phyloP scores from a whole-genome alignment of 768 basidiomycete species.

The Antrodiella citrinella region DNA sequence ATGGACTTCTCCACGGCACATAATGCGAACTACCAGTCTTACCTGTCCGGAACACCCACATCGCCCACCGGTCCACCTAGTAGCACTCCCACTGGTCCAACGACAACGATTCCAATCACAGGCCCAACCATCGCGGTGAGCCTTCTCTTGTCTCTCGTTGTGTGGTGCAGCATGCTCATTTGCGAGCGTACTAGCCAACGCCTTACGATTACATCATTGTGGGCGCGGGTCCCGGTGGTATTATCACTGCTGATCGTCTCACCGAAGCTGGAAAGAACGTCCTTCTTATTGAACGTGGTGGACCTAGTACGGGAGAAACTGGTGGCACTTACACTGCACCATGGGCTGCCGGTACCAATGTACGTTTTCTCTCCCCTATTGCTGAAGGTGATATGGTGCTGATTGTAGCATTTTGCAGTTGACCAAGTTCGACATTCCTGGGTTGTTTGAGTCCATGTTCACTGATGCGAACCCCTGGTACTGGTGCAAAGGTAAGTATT shows the following conservation, averaged over 20 bases:
- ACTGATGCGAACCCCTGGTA: slow-evolving; percentile 46
- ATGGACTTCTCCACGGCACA: slow-evolving; percentile 41
- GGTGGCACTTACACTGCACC: slow-evolving; percentile 48
- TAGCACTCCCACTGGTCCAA: slow-evolving; percentile 23
- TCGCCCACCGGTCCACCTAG: slow-evolving; percentile 4
- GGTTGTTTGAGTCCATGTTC: slow-evolving; percentile 62
- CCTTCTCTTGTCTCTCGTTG: too few relatives aligned
- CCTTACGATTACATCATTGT: slow-evolving; percentile 47
- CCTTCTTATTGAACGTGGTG: slow-evolving; percentile 54
- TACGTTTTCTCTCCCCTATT: slow-evolving; percentile 15
- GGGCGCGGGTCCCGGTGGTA: slow-evolving; percentile 50
- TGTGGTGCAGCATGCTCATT: too few relatives aligned
- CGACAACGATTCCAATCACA: slow-evolving; percentile 25
- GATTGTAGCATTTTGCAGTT: too few relatives aligned
- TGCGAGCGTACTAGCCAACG: slow-evolving; percentile 25
- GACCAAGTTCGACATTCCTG: slow-evolving; percentile 61
- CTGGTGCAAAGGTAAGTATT: slow-evolving; percentile 50
- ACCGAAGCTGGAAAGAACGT: slow-evolving; percentile 59
- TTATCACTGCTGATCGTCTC: slow-evolving; percentile 50
- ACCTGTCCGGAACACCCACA: slow-evolving; percentile 40
- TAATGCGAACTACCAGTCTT: slow-evolving; percentile 36
- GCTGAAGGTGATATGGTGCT: slow-evolving; percentile 1
- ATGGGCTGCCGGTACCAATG: slow-evolving; percentile 41
- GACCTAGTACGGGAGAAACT: slow-evolving; percentile 49
- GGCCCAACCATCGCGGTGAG: slow-evolving; percentile 28